Base-by-base conservation (phyloP, 139 green algal species). In the Chlamydomonas schloesseri region DNA sequence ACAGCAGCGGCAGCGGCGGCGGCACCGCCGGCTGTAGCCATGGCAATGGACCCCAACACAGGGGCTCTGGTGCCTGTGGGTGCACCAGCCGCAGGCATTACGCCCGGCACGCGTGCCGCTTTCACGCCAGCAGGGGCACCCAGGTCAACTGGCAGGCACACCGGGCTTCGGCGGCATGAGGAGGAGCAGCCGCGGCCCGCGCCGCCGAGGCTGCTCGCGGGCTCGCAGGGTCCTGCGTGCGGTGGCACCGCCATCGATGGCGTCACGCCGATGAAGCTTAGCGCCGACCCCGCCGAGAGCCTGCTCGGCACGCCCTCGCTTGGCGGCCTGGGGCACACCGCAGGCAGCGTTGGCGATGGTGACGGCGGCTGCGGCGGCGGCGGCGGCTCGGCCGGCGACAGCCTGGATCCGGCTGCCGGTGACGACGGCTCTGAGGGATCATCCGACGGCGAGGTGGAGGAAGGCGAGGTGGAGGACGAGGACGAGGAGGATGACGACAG, bases 301-400 rank as follows among this genome's bases (percentile, higher is more conserved):
- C 77, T 84, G 21, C 37, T 74, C 13, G 77, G 77, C 4, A 84
- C 77, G 13, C 73, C 73, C 28, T 67, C 73, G 10, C 73, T 80
- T 47, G 73, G 47, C 31, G 73, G 50, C 47, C 29, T 67, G 28
- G 73, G n/a, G 26, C 67, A 50, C 1, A 68, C 50, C 47, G 47
- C 50, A 18, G 24, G 33, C 37, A 62, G 24, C 71, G 18, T 36
- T 57, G 74, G 55, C 74, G 57, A 28, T 53, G 74, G 29, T 47
- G 34, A n/a, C 50, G 21, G 62, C 60, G 31, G 81, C 75, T 85
- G 67, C 83, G 71, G 82, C 73, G 67, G 73, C 80, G 70, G 71
- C 60, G 70, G 69, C 42, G n/a, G 11, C 24, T 20, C 64, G 14
- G 64, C 42, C 42, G 42, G 42, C 8, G 42, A 13, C 67, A 55